Conservation (phyloP, 1,284 basidiomycete species). For the Rhodofomes roseus region DNA sequence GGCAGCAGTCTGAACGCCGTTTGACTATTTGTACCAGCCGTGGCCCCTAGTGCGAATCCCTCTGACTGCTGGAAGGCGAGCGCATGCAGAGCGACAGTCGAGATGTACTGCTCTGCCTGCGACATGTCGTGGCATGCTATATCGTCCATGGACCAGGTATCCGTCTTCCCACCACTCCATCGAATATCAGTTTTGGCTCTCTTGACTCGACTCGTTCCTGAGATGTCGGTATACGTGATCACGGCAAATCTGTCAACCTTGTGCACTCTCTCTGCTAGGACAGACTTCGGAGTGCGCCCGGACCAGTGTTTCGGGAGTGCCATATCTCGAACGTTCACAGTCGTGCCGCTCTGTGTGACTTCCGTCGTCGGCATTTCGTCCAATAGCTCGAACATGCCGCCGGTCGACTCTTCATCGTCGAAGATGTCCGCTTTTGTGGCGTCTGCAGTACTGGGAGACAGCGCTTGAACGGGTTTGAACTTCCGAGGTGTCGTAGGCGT, state of each 20-base stretch:
- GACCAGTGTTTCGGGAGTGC: constrained; percentile 79
- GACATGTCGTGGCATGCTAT: constrained; percentile 74
- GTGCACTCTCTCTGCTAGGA: constrained; percentile 62
- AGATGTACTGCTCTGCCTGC: constrained; percentile 91
- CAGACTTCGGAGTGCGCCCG: constrained; percentile 66
- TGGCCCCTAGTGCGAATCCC: constrained; percentile 54
- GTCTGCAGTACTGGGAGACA: background rate
- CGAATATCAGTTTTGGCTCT: constrained; percentile 68
- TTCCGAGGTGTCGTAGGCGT: background rate
- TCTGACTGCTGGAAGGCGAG: constrained; percentile 61
- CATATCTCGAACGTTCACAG: constrained; percentile 72
- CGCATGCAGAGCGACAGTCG: constrained; percentile 81
- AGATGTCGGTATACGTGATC: constrained; percentile 63
- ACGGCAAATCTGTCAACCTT: constrained; percentile 75
- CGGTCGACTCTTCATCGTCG: constrained; percentile 52
- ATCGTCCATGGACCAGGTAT: constrained; percentile 83
- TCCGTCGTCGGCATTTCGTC: constrained; percentile 61
- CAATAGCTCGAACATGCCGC: constrained; percentile 76
- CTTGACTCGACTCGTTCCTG: constrained; percentile 66
- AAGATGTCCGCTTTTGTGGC: constrained; percentile 40
- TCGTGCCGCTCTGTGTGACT: constrained; percentile 49
- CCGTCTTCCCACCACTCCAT: constrained; percentile 63
- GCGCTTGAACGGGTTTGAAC: background rate
- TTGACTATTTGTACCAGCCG: constrained; percentile 38
- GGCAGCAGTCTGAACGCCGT: constrained; percentile 77